Evolutionary conservation across 78 protist species (phyloP), one percentile per base, ranked within the genome.

Genomic region (Guillardia theta): DNA sequence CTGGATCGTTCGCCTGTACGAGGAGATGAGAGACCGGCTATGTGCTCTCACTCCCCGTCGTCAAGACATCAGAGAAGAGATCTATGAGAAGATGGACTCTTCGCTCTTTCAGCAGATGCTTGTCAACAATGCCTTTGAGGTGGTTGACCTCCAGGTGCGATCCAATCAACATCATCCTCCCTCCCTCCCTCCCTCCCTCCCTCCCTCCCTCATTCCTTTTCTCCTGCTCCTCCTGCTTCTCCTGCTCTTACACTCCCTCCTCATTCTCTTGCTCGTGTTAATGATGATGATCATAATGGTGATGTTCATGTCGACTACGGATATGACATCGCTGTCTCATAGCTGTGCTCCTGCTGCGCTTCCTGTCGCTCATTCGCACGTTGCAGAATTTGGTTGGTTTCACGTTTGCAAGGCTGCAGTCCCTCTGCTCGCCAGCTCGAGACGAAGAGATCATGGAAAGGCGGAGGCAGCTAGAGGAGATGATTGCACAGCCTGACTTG

Each of bases 11-110:
- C n/a, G 41, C 46, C 83, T 70, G 45, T 70, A 70, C 41, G 83
- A 12, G 0, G 83, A 70, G 41, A 70, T 24, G 83, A 36, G 83
- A 3, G 83, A 70, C 83, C 33, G 41, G 36, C 83, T 70, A 12
- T 70, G 83, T 24, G 83, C 83, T 15, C 83, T 70, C 41, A 70
- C 83, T 12, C 83, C 83, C 21, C 83, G 83, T 4, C 83, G 83
- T 43, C 46, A 24, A 24, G 83, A 70, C 83, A 70, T 70, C 45
- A 36, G 41, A 1, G 46, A 70, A 43, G 36, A 70, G 45, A 70
- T 70, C 83, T 43, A 70, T 43, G 83, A 12, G 41, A 43, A 36
- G 41, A 36, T 70, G n/a, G 83, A 70, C 83, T 12, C 36, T 6
- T 3, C n/a, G 1, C 41, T 33, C 41, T 70, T 70, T 43, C 46